phyloP scores from a whole-genome alignment of 2,329 filamentous ascomycete genomes.

The Pyrenophora teres region DNA sequence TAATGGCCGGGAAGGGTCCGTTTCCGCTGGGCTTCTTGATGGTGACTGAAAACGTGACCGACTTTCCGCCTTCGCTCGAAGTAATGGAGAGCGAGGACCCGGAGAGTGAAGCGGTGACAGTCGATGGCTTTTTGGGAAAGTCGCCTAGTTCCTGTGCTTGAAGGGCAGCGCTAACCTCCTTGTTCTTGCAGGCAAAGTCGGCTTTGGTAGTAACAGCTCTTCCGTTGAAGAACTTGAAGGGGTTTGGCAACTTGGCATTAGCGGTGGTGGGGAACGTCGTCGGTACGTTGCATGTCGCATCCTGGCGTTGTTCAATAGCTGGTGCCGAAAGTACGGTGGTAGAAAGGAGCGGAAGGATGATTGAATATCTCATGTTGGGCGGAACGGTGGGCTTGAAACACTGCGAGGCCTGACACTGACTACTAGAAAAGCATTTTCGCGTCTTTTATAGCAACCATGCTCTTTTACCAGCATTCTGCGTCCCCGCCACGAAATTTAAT shows the following conservation, averaged over 20 bases:
- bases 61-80: constrained; percentile 40
- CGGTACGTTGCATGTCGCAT: constrained; percentile 34
- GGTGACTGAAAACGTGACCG: constrained; percentile 44
- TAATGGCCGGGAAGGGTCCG: constrained; percentile 61
- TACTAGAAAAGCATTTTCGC: not conserved
- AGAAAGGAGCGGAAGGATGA: constrained; percentile 37
- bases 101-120: constrained; percentile 40
- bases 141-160: constrained; percentile 47
- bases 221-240: constrained; percentile 47
- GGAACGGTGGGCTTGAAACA: constrained; percentile 8
- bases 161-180: constrained; percentile 43
- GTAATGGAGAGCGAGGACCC: constrained; percentile 44
- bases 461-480: constrained; percentile 14
- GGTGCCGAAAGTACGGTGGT: constrained; percentile 38
- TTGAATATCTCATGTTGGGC: constrained; percentile 41
- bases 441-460: constrained; percentile 19
- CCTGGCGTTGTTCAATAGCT: constrained; percentile 38
- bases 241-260: constrained; percentile 45
- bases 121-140: constrained; percentile 44
- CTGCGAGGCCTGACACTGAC: constrained; percentile 11
- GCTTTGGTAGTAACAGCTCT: constrained; percentile 41
- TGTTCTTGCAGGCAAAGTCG: constrained; percentile 45
- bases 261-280: constrained; percentile 36
- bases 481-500: constrained; percentile 32
- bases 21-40: constrained; percentile 50